Conservation (phyloP, 352 stramenopile species). For the Pythium oligandrum region DNA sequence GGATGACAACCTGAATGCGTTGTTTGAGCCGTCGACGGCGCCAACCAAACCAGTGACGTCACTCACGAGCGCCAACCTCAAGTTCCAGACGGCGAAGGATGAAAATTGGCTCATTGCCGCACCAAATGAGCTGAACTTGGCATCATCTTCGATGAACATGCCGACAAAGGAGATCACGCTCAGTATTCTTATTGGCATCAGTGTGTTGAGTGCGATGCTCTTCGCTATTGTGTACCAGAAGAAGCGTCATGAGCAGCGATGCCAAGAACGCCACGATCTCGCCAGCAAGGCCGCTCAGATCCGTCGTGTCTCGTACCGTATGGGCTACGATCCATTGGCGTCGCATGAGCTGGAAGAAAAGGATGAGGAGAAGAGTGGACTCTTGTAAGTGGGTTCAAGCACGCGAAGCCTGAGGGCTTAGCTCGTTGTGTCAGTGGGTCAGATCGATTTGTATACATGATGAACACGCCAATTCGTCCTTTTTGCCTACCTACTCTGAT, state of each 20-base stretch:
- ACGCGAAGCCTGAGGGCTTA: background rate
- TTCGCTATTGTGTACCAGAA: slow-evolving; percentile 49
- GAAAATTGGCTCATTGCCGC: background rate
- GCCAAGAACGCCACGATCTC: slow-evolving; percentile 44
- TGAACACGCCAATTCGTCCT: no score
- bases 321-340: slow-evolving; percentile 36
- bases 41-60: no score
- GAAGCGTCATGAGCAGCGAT: slow-evolving; percentile 53
- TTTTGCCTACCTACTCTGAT: no score
- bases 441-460: no score
- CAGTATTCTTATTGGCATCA: slow-evolving; percentile 50
- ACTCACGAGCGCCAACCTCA: no score
- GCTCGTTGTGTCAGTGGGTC: no score
- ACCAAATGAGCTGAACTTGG: background rate
- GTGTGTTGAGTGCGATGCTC: slow-evolving; percentile 58
- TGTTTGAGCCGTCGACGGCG: slow-evolving; percentile 14
- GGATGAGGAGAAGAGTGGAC: slow-evolving; percentile 49
- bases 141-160: slow-evolving; percentile 24
- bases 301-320: slow-evolving; percentile 65
- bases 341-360: slow-evolving; percentile 18
- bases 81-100: background rate
- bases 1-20: slow-evolving; percentile 34
- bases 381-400: slow-evolving; percentile 32
- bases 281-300: slow-evolving; percentile 66
- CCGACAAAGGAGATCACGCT: slow-evolving; percentile 60